Base-by-base conservation (phyloP, 2,329 filamentous ascomycete genomes). In the Colletotrichum endophyticum region DNA sequence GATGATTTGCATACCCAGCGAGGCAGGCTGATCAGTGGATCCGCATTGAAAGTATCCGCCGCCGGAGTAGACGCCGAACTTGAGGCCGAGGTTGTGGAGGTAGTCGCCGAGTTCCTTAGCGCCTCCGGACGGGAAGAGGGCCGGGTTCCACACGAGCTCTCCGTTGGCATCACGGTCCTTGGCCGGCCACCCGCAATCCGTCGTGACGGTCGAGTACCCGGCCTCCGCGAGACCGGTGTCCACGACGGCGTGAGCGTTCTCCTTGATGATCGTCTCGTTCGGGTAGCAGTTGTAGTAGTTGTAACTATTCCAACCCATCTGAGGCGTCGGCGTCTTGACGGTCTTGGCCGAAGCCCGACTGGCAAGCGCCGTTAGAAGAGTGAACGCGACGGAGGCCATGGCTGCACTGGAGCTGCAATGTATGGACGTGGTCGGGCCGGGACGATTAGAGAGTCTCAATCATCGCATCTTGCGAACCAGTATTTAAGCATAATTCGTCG, bases 281-380 rank as follows among this genome's bases (percentile, higher is more conserved):
- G 88, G 88, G 2, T 82, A 82, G 79, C 90, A 92, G 66, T 83
- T 84, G 81, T 90, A 91, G 56, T 88, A 84, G 70, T 93, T 93
- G 78, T 92, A 92, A 3, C 87, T 89, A 76, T 92, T 92, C 90
- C 90, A 92, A 15, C 90, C 86, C 87, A 88, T 87, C 1, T 85
- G 85, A 3, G 87, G 87, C 1, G 85, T 85, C 7, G 81, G 78
- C 2, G 83, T 82, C 30, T 76, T 81, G 57, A 75, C 63, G 12
- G 77, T 78, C 64, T 53, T 75, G 69, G 76, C 76, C 69, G 44
- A 72, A 30, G 68, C 70, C 22, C n/a, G 74, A 3, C 32, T 32
- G 8, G 59, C 70, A 59, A 76, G 59, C 8, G 64, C 64, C 59
- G 66, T 61, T 34, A 76, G 57, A 15, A 76, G 57, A 22, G 49